Base-by-base conservation (phyloP, 257 asterid genomes). In the Nicotiana paniculata region DNA sequence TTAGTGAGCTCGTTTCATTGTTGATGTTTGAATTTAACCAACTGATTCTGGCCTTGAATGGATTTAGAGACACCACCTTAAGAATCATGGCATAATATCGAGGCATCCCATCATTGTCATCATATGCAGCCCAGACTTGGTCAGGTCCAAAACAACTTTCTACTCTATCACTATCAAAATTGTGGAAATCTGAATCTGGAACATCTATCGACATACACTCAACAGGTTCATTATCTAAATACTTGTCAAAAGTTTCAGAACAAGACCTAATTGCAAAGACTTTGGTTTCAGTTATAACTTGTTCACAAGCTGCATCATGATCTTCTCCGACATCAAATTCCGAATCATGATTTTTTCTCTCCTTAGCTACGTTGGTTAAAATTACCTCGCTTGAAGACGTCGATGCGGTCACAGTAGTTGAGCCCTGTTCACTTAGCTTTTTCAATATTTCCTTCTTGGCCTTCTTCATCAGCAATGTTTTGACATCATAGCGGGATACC, bases 61-160 rank as follows among this genome's bases (percentile, higher is more conserved):
- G 97, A 82, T 86, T 66, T 35, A 88, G 77, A 79, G 97, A 93
- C 63, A 91, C 83, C 76, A 91, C 91, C 16, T 83, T 75, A 70
- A 81, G 93, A 86, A 93, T 87, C 92, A 89, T 78, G 81, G 90
- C 92, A 85, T 91, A 91, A 84, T 85, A 85, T 2, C 96, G 88
- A 53, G 97, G 97, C 97, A 93, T 91, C 79, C 95, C 95, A 83
- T 90, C 95, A 83, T 87, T 90, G 81, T 85, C 89, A 85, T 93
- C 97, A 58, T 91, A 93, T 84, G 88, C 88, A 24, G 96, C 95
- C 97, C 97, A 93, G 35, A 91, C 89, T 85, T 93, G 96, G 87
- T 88, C 87, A 24, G 84, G 90, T 70, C 82, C 81, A 63, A 93
- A 93, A 90, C 89, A 85, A 30, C 84, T 63, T 79, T 66, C 91